Conservation (phyloP, 345 rosid genomes). For the Clarkia xantiana region DNA sequence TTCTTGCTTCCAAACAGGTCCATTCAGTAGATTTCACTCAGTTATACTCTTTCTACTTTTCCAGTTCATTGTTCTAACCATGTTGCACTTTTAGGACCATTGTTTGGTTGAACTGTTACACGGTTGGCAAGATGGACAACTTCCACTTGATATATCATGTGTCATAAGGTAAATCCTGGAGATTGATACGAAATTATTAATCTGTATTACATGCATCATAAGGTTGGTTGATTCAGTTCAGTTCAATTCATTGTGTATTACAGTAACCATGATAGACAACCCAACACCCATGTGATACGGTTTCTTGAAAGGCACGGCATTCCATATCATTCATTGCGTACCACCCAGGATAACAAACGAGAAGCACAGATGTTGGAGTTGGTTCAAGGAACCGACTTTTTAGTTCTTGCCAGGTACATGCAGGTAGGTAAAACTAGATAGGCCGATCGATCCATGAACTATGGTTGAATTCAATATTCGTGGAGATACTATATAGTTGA, state of each 20-base stretch:
- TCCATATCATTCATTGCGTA: conserved; percentile 59
- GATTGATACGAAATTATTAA: neutral
- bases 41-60: neutral
- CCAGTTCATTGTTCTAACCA: neutral
- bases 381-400: conserved; percentile 72
- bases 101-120: conserved; percentile 80
- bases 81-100: conserved; percentile 48
- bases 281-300: conserved; percentile 67
- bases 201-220: neutral
- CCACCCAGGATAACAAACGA: conserved; percentile 41
- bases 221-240: no score
- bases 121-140: conserved; percentile 79
- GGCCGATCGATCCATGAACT: no score
- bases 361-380: conserved; percentile 69
- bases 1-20: conserved; percentile 81
- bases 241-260: conserved; percentile 6
- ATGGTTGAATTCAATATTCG: no score
- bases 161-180: conserved; percentile 58
- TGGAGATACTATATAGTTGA: neutral
- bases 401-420: conserved; percentile 97
- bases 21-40: neutral
- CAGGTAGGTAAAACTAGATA: conserved; percentile 52
- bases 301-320: conserved; percentile 78
- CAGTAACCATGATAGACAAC: conserved; percentile 87
- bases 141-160: conserved; percentile 76